Conservation (phyloP, 2,329 filamentous ascomycete genomes). For the Hymenoscyphus fraxineus region DNA sequence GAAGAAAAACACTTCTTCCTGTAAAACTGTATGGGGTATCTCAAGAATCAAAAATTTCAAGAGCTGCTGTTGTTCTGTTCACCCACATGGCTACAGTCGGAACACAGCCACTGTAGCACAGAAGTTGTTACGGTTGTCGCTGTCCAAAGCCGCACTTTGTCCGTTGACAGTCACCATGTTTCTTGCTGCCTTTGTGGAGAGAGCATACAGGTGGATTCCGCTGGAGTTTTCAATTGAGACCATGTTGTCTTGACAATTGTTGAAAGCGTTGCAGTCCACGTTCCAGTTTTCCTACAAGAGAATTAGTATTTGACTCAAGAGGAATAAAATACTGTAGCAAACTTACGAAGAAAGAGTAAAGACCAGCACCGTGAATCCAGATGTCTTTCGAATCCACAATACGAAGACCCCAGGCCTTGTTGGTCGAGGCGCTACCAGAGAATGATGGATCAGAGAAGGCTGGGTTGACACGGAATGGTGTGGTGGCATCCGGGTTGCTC, state of each 20-base stretch:
- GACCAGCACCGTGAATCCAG: slow-evolving; percentile 66
- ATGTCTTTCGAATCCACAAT: slow-evolving; percentile 64
- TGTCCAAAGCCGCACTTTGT: slow-evolving; percentile 48
- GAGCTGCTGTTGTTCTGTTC: too few relatives aligned
- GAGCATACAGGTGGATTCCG: slow-evolving; percentile 58
- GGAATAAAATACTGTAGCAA: neutral
- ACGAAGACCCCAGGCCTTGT: slow-evolving; percentile 74
- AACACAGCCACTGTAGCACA: slow-evolving; percentile 59
- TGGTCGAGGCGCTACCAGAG: slow-evolving; percentile 39
- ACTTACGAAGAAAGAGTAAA: slow-evolving; percentile 70
- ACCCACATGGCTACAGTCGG: neutral
- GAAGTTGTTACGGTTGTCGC: slow-evolving; percentile 63
- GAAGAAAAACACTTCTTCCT: neutral
- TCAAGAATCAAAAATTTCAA: slow-evolving; percentile 5
- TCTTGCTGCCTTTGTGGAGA: slow-evolving; percentile 70
- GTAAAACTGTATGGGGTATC: slow-evolving; percentile 16
- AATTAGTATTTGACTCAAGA: neutral
- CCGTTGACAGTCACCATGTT: slow-evolving; percentile 70
- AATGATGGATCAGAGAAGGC: slow-evolving; percentile 68
- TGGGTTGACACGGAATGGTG: slow-evolving; percentile 58
- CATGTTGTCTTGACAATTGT: slow-evolving; percentile 76
- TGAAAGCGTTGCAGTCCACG: slow-evolving; percentile 62
- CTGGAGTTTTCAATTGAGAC: slow-evolving; percentile 64
- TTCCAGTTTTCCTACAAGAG: slow-evolving; percentile 60
- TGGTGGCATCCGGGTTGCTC: slow-evolving; percentile 69